A percentile compares a stretch with the other conserved stretches of the same genome.
These are phyloP conservation scores for Brassica carinata DNA, from an alignment of 345 rosid species.

Conservation along the genomic window DNA sequence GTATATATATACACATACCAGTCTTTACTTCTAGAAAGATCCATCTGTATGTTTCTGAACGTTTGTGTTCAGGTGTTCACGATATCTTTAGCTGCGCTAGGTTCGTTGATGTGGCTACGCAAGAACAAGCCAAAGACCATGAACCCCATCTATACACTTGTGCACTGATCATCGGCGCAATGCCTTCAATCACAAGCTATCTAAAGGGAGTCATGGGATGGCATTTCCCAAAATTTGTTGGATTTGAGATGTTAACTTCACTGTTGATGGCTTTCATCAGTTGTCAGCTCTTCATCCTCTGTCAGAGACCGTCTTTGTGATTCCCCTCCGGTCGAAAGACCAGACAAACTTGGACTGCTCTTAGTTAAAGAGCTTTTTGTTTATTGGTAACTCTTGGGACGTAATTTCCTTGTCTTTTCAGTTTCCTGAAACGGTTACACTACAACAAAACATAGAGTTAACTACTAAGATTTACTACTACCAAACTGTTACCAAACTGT, in stretches of 20 bases:
- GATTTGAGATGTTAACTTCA: conserved; percentile 79
- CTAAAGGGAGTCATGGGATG: conserved; percentile 81
- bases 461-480: too few relatives aligned
- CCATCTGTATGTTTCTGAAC: conserved; percentile 6
- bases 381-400: conserved; percentile 8
- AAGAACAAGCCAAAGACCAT: conserved; percentile 88
- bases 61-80: conserved; percentile 66
- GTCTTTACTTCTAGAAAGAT: neutral
- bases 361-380: conserved; percentile 17
- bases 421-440: neutral
- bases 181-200: conserved; percentile 95
- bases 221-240: conserved; percentile 87
- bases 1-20: conserved; percentile 36
- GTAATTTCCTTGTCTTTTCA: neutral
- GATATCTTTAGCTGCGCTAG: conserved; percentile 90
- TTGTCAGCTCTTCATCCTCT: conserved; percentile 85
- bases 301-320: conserved; percentile 82
- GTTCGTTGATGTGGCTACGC: conserved; percentile 96
- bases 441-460: too few relatives aligned
- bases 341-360: conserved; percentile 22
- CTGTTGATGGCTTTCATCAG: conserved; percentile 83
- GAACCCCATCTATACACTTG: conserved; percentile 82
- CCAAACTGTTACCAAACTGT: too few relatives aligned
- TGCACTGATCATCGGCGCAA: conserved; percentile 85
- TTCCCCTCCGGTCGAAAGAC: conserved; percentile 22